Percentiles rank a stretch among this genome's conserved stretches.
Conservation (phyloP, 352 stramenopile species). For the Globisporangium alternatum region DNA sequence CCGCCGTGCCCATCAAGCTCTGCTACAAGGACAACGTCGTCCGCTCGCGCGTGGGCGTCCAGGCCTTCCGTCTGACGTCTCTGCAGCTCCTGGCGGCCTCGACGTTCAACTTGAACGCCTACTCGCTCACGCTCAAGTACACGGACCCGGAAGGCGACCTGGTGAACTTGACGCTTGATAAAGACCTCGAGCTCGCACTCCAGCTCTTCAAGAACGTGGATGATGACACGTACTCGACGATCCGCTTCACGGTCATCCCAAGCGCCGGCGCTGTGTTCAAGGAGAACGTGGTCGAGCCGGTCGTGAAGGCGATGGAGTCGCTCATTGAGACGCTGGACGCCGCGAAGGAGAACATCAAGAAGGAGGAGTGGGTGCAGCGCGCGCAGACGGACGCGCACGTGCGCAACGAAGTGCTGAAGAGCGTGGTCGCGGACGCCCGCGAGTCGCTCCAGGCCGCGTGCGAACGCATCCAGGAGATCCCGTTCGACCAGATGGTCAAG, state of each 20-base stretch:
- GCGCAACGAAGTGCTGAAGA: conserved; percentile 49
- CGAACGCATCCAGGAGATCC: conserved; percentile 71
- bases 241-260: conserved; percentile 65
- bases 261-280: conserved; percentile 65
- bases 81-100: conserved; percentile 48
- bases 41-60: conserved; percentile 61
- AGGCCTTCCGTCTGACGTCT: conserved; percentile 36
- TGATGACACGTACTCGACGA: conserved; percentile 37
- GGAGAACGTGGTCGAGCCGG: conserved; percentile 67
- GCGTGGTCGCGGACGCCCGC: conserved; percentile 44
- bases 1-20: conserved; percentile 65
- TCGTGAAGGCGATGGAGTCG: conserved; percentile 76
- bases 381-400: conserved; percentile 41
- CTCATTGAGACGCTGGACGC: conserved; percentile 69
- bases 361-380: conserved; percentile 49
- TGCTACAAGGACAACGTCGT: conserved; percentile 74
- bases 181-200: conserved; percentile 64
- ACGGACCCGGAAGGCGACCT: conserved; percentile 68
- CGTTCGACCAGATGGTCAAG: conserved; percentile 77
- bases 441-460: conserved; percentile 44
- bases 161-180: conserved; percentile 58
- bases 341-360: conserved; percentile 75
- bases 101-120: conserved; percentile 48
- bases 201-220: conserved; percentile 40
- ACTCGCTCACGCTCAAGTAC: conserved; percentile 74